phyloP scores from a whole-genome alignment of 805 yeast genomes.

The Schizosaccharomyces osmophilus region DNA sequence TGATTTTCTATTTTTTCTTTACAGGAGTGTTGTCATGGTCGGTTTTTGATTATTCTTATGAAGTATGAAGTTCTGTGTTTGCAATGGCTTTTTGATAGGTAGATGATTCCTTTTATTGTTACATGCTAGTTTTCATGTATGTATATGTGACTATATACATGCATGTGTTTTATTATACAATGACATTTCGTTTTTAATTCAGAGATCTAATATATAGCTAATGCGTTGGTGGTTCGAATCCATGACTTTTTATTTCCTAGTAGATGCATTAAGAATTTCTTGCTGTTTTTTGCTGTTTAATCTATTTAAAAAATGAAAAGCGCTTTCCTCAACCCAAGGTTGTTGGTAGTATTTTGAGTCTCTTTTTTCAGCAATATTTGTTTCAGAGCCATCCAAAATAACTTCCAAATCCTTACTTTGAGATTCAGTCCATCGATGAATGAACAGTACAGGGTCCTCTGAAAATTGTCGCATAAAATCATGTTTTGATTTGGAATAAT shows the following conservation, averaged over 20 bases:
- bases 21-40: no score
- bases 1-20: no score
- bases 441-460: constrained; percentile 51
- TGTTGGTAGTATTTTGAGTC: constrained; percentile 61
- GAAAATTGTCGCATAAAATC: constrained; percentile 54
- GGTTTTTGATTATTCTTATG: no score
- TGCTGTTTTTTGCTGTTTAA: background rate
- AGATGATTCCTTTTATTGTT: no score
- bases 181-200: background rate
- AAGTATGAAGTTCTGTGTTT: no score
- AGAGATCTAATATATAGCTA: background rate
- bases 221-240: background rate
- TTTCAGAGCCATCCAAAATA: constrained; percentile 39
- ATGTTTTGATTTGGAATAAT: constrained; percentile 35
- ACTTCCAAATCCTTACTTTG: constrained; percentile 71
- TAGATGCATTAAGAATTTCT: background rate
- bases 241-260: background rate
- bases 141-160: no score
- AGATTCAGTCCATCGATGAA: constrained; percentile 49
- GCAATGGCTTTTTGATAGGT: no score
- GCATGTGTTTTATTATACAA: no score
- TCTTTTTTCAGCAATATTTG: constrained; percentile 70
- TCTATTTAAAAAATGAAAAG: constrained; percentile 21
- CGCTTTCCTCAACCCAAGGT: constrained; percentile 46
- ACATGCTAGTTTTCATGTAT: no score